Evolutionary conservation across 2,329 filamentous ascomycete genomes (phyloP).

Genomic region (Talaromyces sp.): DNA sequence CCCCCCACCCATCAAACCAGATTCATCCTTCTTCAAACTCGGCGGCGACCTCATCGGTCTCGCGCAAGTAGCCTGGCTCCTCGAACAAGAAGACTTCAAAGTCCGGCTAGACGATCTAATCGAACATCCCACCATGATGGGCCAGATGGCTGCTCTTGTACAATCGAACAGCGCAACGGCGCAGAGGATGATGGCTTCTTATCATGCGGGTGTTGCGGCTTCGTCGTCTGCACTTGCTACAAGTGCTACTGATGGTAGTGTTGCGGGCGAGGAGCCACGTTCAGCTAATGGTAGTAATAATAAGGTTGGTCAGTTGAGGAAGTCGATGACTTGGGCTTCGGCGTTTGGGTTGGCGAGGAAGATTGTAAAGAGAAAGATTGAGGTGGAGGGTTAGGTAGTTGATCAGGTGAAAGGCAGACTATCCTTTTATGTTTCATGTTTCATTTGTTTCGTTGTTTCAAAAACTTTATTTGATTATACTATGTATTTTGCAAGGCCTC

Average conservation of each 20-base stretch:
- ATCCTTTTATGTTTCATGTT: background rate
- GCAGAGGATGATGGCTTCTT: conserved; percentile 15
- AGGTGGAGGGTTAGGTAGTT: background rate
- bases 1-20: conserved; percentile 32
- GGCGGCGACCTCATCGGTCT: conserved; percentile 43
- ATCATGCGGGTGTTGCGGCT: conserved; percentile 6
- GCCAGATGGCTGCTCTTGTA: conserved; percentile 39
- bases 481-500: background rate
- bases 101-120: conserved; percentile 41
- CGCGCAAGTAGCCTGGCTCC: conserved; percentile 40
- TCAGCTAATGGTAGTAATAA: background rate
- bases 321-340: conserved; percentile 17
- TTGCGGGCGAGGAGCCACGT: background rate
- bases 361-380: conserved; percentile 18
- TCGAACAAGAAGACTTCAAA: conserved; percentile 40
- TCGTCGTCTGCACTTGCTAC: background rate
- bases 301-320: conserved; percentile 7
- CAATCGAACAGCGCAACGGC: conserved; percentile 11
- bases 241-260: background rate
- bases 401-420: background rate
- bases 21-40: conserved; percentile 42
- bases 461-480: background rate
- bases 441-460: background rate
- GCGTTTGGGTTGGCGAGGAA: conserved; percentile 16
- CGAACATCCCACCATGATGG: conserved; percentile 41